These are phyloP conservation scores for Lentinula boryana DNA, from an alignment of 768 basidiomycete genomes.

Conservation along the genomic window DNA sequence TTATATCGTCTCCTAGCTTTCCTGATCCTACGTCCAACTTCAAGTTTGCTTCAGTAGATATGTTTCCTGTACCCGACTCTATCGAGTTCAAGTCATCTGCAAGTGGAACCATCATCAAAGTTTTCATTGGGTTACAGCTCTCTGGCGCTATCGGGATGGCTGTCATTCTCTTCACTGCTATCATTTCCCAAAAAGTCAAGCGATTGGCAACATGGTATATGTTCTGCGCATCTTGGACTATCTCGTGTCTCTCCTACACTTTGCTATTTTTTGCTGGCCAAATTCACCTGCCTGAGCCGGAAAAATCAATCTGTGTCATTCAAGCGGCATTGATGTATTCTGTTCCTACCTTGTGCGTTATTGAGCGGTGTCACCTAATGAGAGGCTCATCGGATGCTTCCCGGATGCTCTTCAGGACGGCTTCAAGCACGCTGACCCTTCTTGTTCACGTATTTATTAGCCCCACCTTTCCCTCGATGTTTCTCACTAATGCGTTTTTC, in stretches of 20 bases:
- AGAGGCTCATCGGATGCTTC: background rate
- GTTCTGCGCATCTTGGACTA: conserved; percentile 1
- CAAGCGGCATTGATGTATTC: conserved; percentile 10
- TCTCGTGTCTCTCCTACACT: conserved; percentile 3
- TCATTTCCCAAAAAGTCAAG: background rate
- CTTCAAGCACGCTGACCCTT: conserved; percentile 7
- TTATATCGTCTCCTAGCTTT: background rate
- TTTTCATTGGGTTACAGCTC: conserved; percentile 1
- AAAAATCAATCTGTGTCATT: conserved; percentile 2
- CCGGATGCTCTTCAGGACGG: background rate
- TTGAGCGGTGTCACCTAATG: background rate
- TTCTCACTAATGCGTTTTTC: background rate
- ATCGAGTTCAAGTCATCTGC: background rate
- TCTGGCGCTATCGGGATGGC: conserved; percentile 4
- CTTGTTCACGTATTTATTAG: conserved; percentile 3
- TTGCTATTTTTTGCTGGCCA: background rate
- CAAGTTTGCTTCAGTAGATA: background rate
- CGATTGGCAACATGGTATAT: conserved; percentile 2
- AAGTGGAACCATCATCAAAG: background rate
- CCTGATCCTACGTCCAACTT: background rate
- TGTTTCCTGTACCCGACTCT: background rate
- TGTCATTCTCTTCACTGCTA: conserved; percentile 2
- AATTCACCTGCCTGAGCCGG: background rate
- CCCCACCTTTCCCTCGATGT: background rate
- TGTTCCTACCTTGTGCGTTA: conserved; percentile 8